A percentile compares a stretch with the other conserved stretches of the same genome.
Conservation (phyloP, 257 asterid genomes). For the Solanum chiquidenum region DNA sequence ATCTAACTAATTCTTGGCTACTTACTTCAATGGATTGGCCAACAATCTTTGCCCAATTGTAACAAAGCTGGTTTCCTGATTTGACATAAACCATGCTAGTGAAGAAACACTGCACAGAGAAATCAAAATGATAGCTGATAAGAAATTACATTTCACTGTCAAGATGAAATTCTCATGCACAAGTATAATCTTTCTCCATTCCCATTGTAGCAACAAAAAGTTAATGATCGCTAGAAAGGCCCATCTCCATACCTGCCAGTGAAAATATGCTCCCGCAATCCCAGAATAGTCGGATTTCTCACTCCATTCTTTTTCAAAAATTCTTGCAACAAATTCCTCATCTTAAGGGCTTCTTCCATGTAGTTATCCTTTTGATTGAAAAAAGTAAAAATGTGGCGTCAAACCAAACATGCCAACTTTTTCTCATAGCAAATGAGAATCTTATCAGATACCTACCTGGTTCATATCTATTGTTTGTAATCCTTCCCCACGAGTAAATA, state of each 20-base stretch:
- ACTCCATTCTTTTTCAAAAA: slow-evolving; percentile 77
- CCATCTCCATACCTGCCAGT: slow-evolving; percentile 66
- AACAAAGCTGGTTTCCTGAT: slow-evolving; percentile 88
- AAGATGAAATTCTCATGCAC: not conserved
- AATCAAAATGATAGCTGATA: not conserved
- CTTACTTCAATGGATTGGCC: slow-evolving; percentile 96
- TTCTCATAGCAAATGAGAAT: not conserved
- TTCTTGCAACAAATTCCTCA: slow-evolving; percentile 92
- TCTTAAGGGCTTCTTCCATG: slow-evolving; percentile 95
- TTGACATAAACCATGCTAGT: slow-evolving; percentile 97
- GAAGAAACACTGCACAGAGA: slow-evolving; percentile 76
- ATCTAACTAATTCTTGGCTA: slow-evolving; percentile 2
- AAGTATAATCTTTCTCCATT: not conserved
- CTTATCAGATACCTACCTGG: slow-evolving; percentile 64
- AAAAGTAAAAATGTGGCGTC: not conserved
- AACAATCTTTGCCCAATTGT: slow-evolving; percentile 93
- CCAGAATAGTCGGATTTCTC: slow-evolving; percentile 86
- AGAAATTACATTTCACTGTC: not conserved
- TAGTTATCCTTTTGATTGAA: slow-evolving; percentile 63
- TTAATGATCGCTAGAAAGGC: not conserved
- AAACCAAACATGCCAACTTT: not conserved
- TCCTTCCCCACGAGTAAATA: slow-evolving; percentile 97
- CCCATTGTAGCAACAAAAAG: not conserved
- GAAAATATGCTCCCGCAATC: slow-evolving; percentile 92
- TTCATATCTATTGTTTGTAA: slow-evolving; percentile 97